Conservation (phyloP, 2,329 filamentous ascomycete species). For the Fusarium sp. region DNA sequence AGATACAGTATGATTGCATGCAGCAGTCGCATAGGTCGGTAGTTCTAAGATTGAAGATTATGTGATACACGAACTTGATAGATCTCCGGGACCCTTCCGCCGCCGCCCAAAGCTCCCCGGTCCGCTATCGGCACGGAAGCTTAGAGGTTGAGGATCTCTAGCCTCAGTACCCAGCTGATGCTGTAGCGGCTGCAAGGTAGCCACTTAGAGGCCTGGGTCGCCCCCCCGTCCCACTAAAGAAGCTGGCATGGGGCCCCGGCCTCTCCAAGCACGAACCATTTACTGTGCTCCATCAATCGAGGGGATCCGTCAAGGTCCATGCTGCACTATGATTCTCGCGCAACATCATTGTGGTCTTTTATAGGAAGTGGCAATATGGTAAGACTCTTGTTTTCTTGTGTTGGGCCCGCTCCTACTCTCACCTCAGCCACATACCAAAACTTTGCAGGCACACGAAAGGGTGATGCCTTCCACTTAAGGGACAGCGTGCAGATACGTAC, state of each 20-base stretch:
- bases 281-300: constrained; percentile 21
- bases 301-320: constrained; percentile 10
- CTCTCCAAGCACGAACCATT: constrained; percentile 22
- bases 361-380: constrained; percentile 33
- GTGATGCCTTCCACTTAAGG: constrained; percentile 26
- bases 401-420: constrained; percentile 27
- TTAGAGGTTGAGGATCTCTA: constrained; percentile 2
- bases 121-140: constrained; percentile 37
- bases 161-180: constrained; percentile 5
- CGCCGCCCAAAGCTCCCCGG: constrained; percentile 15
- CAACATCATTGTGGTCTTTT: constrained; percentile 32
- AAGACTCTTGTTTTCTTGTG: constrained; percentile 13
- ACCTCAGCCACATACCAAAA: constrained; percentile 27
- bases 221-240: constrained; percentile 24
- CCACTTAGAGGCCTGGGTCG: constrained; percentile 22
- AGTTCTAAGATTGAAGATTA: not conserved
- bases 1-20: not conserved
- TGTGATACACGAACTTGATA: constrained; percentile 16
- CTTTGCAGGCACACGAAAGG: constrained; percentile 14
- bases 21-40: not conserved
- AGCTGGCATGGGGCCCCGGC: constrained; percentile 35
- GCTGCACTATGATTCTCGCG: constrained; percentile 36
- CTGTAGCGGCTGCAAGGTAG: not conserved
- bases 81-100: constrained; percentile 14
- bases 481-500: constrained; percentile 40